These are phyloP conservation scores for Purshia tridentata DNA, from an alignment of 306 rosid species.

Conservation along the genomic window DNA sequence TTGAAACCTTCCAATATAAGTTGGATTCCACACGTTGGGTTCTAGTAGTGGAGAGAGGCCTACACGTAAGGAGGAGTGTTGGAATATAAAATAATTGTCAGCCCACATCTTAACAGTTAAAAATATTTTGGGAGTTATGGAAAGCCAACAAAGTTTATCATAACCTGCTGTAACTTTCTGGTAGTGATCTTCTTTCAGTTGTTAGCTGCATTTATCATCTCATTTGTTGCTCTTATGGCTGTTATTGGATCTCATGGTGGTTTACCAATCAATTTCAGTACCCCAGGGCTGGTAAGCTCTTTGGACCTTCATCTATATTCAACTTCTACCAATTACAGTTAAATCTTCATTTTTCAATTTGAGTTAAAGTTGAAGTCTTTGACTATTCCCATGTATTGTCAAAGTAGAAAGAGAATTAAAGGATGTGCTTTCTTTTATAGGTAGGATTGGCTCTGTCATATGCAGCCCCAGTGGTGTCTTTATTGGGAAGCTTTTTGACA, in stretches of 20 bases:
- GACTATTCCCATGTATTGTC: neutral
- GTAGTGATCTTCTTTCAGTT: slow-evolving; percentile 52
- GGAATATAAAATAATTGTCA: neutral
- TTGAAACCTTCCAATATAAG: neutral
- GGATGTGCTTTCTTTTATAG: slow-evolving; percentile 36
- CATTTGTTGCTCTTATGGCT: slow-evolving; percentile 91
- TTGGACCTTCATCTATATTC: slow-evolving; percentile 26
- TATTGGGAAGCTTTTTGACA: slow-evolving; percentile 77
- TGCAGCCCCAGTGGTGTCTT: slow-evolving; percentile 84
- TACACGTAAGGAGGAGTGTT: neutral
- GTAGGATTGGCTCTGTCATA: slow-evolving; percentile 95
- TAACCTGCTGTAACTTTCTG: slow-evolving; percentile 23
- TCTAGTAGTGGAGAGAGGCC: neutral
- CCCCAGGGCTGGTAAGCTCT: slow-evolving; percentile 87
- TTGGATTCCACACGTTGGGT: neutral
- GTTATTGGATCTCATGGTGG: slow-evolving; percentile 68
- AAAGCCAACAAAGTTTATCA: neutral
- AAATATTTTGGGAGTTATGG: neutral
- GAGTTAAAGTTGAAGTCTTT: slow-evolving; percentile 1
- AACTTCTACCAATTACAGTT: neutral
- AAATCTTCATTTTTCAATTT: neutral
- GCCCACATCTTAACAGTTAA: neutral
- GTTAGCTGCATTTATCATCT: slow-evolving; percentile 74
- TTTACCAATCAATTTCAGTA: slow-evolving; percentile 68
- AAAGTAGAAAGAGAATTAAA: neutral